Conservation (phyloP, 2,329 filamentous ascomycete genomes). For the Blastomyces silverae region DNA sequence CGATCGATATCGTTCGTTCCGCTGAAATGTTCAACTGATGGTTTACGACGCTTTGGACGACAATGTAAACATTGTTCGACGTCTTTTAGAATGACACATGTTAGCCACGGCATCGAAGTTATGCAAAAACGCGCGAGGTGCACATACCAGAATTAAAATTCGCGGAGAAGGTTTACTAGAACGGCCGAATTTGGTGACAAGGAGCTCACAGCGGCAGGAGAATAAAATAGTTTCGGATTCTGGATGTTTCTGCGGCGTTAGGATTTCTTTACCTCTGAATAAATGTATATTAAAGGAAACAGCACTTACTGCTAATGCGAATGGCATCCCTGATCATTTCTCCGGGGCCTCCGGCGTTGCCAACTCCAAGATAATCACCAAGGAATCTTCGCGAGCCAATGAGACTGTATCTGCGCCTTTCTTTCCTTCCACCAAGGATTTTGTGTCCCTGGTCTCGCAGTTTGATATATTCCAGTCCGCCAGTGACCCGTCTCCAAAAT, state of each 20-base stretch:
- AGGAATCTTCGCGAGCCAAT: conserved; percentile 86
- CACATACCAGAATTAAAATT: conserved; percentile 61
- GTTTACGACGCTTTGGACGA: conserved; percentile 76
- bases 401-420: conserved; percentile 83
- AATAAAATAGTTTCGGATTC: conserved; percentile 67
- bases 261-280: neutral
- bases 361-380: conserved; percentile 89
- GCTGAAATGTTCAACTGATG: conserved; percentile 72
- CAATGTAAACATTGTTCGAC: conserved; percentile 77
- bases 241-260: conserved; percentile 20
- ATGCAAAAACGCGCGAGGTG: neutral
- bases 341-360: conserved; percentile 70
- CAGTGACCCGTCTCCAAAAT: conserved; percentile 90
- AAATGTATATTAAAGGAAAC: conserved; percentile 5
- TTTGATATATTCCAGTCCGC: conserved; percentile 80
- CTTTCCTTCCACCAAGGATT: conserved; percentile 76
- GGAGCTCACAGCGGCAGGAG: conserved; percentile 80
- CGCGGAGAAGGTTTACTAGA: conserved; percentile 90
- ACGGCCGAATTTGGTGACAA: conserved; percentile 91
- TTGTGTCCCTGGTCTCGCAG: conserved; percentile 81
- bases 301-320: conserved; percentile 55
- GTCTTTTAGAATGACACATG: conserved; percentile 43
- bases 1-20: conserved; percentile 74
- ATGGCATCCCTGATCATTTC: conserved; percentile 71
- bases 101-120: conserved; percentile 19